These are phyloP conservation scores for Silene vulgaris DNA, from an alignment of 179 eudicot genomes.

Conservation along the genomic window DNA sequence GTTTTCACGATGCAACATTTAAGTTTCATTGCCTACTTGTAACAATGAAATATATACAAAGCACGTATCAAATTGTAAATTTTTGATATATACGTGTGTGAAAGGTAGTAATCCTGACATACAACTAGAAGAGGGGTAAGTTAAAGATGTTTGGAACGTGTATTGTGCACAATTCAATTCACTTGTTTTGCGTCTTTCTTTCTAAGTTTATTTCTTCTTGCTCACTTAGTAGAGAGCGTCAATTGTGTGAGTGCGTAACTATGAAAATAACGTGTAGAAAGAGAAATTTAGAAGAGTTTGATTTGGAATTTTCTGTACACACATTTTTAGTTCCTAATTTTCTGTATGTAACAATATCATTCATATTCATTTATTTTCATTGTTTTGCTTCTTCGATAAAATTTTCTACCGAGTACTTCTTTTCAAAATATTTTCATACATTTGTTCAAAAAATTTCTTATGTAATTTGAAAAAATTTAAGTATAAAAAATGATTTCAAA, in stretches of 20 bases:
- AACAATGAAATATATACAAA: not conserved
- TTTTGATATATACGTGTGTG: no score
- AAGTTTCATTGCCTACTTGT: not conserved
- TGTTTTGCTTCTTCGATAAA: no score
- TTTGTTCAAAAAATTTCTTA: no score
- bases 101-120: not conserved
- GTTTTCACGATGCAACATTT: not conserved
- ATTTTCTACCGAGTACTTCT: no score
- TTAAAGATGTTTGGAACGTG: conserved; percentile 9
- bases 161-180: not conserved
- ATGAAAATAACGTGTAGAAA: not conserved
- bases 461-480: no score
- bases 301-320: no score
- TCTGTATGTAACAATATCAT: no score
- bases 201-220: not conserved
- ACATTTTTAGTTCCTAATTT: no score
- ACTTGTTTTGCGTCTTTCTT: not conserved
- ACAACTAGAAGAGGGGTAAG: not conserved
- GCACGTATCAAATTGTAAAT: not conserved
- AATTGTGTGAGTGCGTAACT: conserved; percentile 4
- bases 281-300: no score
- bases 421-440: no score
- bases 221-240: not conserved
- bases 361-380: no score
- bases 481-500: no score